Evolutionary conservation across 2,329 filamentous ascomycete species (phyloP).

Genomic region (Colletotrichum eleusines): DNA sequence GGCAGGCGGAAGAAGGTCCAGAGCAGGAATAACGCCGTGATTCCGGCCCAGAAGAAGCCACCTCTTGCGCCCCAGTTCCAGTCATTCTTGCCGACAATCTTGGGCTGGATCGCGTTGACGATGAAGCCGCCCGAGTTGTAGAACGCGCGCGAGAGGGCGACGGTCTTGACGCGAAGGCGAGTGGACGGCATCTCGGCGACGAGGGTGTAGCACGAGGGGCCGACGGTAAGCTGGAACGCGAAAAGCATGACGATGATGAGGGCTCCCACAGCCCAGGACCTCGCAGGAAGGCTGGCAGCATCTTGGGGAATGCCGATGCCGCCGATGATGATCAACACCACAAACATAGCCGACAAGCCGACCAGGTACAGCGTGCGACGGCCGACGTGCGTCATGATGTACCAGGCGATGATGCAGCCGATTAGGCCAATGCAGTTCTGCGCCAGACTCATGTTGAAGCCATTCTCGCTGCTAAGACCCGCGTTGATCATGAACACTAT

Average conservation of each 20-base stretch:
- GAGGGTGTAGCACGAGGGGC: conserved; percentile 59
- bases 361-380: conserved; percentile 56
- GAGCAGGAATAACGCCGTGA: conserved; percentile 47
- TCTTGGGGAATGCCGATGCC: conserved; percentile 47
- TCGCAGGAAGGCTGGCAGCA: conserved; percentile 53
- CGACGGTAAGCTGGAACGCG: conserved; percentile 54
- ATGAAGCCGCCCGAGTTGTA: conserved; percentile 58
- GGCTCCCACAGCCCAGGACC: conserved; percentile 54
- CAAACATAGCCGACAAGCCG: conserved; percentile 55
- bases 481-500: conserved; percentile 34
- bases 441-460: conserved; percentile 55
- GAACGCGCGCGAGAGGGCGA: conserved; percentile 58
- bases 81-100: conserved; percentile 40
- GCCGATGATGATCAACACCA: conserved; percentile 52
- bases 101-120: conserved; percentile 45
- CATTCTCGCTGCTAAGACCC: conserved; percentile 47
- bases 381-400: conserved; percentile 54
- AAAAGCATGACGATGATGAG: conserved; percentile 60
- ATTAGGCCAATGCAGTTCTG: conserved; percentile 58
- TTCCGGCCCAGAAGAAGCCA: conserved; percentile 48
- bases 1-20: conserved; percentile 50
- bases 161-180: conserved; percentile 59
- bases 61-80: conserved; percentile 50
- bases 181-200: conserved; percentile 59
- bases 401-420: conserved; percentile 55